Conservation (phyloP, 2,329 filamentous ascomycete genomes). For the Diplodia seriata region DNA sequence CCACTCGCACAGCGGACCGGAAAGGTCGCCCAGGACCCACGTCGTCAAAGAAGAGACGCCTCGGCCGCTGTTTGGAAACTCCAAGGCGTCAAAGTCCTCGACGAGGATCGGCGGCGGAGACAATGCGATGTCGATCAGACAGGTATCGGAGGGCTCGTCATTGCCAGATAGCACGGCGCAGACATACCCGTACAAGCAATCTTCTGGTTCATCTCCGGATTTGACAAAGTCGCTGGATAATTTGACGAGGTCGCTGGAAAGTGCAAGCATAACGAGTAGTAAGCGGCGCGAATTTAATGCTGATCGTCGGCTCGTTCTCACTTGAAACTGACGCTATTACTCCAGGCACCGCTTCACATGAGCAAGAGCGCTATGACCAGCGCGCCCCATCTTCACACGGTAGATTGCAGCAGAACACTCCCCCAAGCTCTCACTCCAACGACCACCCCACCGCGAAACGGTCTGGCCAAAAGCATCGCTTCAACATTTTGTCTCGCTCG, state of each 20-base stretch:
- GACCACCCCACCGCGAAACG: constrained; percentile 19
- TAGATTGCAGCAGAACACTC: constrained; percentile 27
- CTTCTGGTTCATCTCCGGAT: constrained; percentile 57
- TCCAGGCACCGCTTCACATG: constrained; percentile 30
- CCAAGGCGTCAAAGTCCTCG: constrained; percentile 56
- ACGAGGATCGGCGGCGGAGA: constrained; percentile 43
- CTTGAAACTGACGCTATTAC: constrained; percentile 10
- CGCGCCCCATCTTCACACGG: constrained; percentile 30
- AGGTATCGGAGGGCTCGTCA: constrained; percentile 43
- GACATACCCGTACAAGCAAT: constrained; percentile 53
- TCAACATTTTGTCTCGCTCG: constrained; percentile 50
- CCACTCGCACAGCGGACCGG: constrained; percentile 10
- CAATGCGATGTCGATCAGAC: constrained; percentile 39
- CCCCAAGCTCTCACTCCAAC: constrained; percentile 22
- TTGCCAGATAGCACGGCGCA: constrained; percentile 49
- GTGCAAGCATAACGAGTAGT: constrained; percentile 31
- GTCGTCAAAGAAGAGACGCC: constrained; percentile 48
- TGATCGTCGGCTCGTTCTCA: not conserved
- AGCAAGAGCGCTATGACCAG: constrained; percentile 31
- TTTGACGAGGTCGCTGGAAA: constrained; percentile 45
- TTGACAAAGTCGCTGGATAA: constrained; percentile 48
- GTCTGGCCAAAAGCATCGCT: constrained; percentile 30
- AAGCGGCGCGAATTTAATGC: constrained; percentile 28
- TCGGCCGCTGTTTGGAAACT: constrained; percentile 56
- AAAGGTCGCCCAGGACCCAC: constrained; percentile 37